A percentile compares a stretch with the other conserved stretches of the same genome.
Conservation (phyloP, 352 stramenopile genomes). For the Pythium sukuiense region DNA sequence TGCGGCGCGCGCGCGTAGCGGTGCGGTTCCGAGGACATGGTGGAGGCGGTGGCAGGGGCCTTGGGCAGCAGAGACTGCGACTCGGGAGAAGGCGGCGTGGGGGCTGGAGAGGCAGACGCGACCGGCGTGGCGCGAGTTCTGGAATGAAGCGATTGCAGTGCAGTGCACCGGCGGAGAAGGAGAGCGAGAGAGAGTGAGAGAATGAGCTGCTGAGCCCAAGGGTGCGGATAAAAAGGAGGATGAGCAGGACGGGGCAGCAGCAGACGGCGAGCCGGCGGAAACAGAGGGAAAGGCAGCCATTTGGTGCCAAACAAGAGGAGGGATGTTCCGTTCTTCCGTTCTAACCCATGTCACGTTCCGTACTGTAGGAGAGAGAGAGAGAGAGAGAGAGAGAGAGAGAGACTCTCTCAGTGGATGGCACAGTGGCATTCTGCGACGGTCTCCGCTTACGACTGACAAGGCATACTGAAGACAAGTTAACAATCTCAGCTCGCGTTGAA, state of each 20-base stretch:
- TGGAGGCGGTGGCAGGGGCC: neutral
- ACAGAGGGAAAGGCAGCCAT: conserved; percentile 13
- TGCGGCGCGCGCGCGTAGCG: conserved; percentile 63
- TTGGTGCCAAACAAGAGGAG: neutral
- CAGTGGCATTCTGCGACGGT: too few relatives aligned
- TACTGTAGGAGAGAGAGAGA: neutral
- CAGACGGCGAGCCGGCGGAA: conserved; percentile 6
- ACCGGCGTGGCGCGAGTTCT: conserved; percentile 9
- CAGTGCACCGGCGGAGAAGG: neutral
- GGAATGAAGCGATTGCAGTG: conserved; percentile 7
- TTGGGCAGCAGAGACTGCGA: conserved; percentile 1
- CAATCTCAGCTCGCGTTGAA: neutral
- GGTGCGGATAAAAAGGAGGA: neutral
- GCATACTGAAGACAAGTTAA: neutral
- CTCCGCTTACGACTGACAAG: too few relatives aligned
- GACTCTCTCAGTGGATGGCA: neutral
- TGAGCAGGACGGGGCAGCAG: neutral
- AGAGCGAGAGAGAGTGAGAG: neutral
- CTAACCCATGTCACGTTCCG: neutral
- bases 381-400: neutral
- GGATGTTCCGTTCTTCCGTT: conserved; percentile 1
- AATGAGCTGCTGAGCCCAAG: neutral
- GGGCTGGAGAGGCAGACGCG: neutral
- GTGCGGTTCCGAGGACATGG: conserved; percentile 31
- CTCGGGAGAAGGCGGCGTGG: neutral